Evolutionary conservation across 768 basidiomycete species (phyloP).

Genomic region (Agaricus subrufescens): DNA sequence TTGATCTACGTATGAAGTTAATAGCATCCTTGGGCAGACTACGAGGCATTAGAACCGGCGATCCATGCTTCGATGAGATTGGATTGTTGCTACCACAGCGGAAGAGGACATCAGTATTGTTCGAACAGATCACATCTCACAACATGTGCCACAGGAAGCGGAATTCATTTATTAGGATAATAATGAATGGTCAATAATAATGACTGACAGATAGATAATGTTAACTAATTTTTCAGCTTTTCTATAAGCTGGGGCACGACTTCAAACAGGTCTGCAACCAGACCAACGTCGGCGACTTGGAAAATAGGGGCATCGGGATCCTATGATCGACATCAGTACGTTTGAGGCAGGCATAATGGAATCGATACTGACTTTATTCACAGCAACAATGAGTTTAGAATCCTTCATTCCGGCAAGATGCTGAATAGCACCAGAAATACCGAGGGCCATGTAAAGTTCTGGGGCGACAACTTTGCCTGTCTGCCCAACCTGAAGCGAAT

Average conservation of each 20-base stretch:
- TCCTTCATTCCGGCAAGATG: constrained; percentile 99
- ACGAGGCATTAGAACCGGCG: constrained; percentile 30
- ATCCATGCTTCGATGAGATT: constrained; percentile 38
- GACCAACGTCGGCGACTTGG: constrained; percentile 94
- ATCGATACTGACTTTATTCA: constrained; percentile 78
- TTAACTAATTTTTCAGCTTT: constrained; percentile 60
- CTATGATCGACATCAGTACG: constrained; percentile 31
- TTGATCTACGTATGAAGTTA: constrained; percentile 35
- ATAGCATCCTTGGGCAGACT: constrained; percentile 31
- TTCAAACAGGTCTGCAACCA: constrained; percentile 91
- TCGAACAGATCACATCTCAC: constrained; percentile 2
- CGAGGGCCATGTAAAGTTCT: constrained; percentile 92
- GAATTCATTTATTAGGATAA: constrained; percentile 2
- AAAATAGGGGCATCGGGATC: constrained; percentile 98
- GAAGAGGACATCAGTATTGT: constrained; percentile 23
- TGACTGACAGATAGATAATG: constrained; percentile 5
- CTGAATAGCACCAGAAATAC: constrained; percentile 98
- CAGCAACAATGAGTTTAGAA: constrained; percentile 94
- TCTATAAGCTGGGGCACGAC: constrained; percentile 87
- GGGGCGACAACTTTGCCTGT: constrained; percentile 99
- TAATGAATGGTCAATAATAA: not conserved
- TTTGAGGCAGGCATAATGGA: not conserved
- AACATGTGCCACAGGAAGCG: not conserved
- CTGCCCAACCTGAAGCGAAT: constrained; percentile 98
- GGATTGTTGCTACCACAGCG: constrained; percentile 31